phyloP scores from a whole-genome alignment of 2,329 filamentous ascomycete species.

The Tolypocladium sp. region DNA sequence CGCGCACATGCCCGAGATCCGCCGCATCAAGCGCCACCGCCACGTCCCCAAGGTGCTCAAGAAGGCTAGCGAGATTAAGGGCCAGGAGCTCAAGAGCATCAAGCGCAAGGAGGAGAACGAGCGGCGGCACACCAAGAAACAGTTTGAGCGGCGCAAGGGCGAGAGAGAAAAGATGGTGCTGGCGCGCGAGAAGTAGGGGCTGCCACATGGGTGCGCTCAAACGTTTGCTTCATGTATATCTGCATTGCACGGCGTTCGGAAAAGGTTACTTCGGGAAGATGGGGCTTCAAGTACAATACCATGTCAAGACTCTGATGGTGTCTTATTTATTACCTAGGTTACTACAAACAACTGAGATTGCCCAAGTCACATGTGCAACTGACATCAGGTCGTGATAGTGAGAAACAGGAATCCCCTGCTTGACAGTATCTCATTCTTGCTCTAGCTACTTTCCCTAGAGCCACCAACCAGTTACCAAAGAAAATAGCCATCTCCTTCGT shows the following conservation, averaged over 20 bases:
- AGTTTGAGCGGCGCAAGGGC: constrained; percentile 60
- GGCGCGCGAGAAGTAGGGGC: constrained; percentile 44
- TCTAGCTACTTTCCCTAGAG: not conserved
- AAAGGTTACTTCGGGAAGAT: not conserved
- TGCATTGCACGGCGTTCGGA: not conserved
- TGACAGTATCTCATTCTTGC: not conserved
- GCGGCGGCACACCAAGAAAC: constrained; percentile 81
- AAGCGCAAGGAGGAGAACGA: constrained; percentile 93
- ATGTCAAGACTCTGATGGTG: not conserved
- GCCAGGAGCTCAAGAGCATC: constrained; percentile 75
- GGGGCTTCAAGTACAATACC: not conserved
- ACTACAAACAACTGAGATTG: not conserved
- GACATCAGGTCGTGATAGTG: not conserved
- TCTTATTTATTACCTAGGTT: not conserved
- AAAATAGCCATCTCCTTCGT: not conserved
- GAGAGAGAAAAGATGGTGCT: constrained; percentile 93
- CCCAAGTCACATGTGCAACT: not conserved
- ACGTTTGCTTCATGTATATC: not conserved
- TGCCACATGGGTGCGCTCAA: not conserved
- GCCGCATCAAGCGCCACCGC: constrained; percentile 80
- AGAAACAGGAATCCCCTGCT: not conserved
- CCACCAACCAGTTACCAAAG: not conserved
- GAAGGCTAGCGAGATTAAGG: constrained; percentile 94
- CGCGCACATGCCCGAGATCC: constrained; percentile 92
- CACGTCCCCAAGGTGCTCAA: constrained; percentile 89